A percentile compares a stretch with the other conserved stretches of the same genome.
phyloP scores from a whole-genome alignment of 257 asterid genomes.

The Rehmannia glutinosa region DNA sequence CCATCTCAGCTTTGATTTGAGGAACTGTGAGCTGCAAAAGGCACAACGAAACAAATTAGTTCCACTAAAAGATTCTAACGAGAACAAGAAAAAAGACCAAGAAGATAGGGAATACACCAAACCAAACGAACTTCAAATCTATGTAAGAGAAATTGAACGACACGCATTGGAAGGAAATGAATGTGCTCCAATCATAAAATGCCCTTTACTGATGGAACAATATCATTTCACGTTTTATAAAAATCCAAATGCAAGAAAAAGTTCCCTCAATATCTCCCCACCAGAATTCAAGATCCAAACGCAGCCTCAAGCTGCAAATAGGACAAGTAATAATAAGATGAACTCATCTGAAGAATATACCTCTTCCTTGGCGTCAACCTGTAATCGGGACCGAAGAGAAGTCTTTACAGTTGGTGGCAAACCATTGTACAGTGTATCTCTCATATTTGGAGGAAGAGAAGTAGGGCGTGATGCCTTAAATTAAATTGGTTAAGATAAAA shows the following conservation, averaged over 20 bases:
- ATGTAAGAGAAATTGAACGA: constrained; percentile 6
- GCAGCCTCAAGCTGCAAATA: too few relatives aligned
- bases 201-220: neutral
- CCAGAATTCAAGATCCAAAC: too few relatives aligned
- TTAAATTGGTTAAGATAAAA: constrained; percentile 4
- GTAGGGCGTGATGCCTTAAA: constrained; percentile 83
- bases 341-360: constrained; percentile 27
- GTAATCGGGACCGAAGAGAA: constrained; percentile 59
- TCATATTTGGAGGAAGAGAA: constrained; percentile 91
- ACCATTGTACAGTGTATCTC: constrained; percentile 84
- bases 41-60: constrained; percentile 4
- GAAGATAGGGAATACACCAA: neutral
- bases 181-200: neutral
- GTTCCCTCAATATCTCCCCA: too few relatives aligned
- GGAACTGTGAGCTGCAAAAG: constrained; percentile 64
- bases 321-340: neutral
- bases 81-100: neutral
- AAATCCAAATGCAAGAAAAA: neutral
- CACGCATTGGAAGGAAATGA: neutral
- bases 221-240: constrained; percentile 6
- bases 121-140: neutral
- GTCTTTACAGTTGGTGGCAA: constrained; percentile 69
- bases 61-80: neutral
- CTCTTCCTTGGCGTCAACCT: constrained; percentile 56
- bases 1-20: constrained; percentile 94